Percentiles rank a stretch among this genome's conserved stretches.
phyloP scores from a whole-genome alignment of 2,329 filamentous ascomycete genomes.

The Colletotrichum theobromicola region DNA sequence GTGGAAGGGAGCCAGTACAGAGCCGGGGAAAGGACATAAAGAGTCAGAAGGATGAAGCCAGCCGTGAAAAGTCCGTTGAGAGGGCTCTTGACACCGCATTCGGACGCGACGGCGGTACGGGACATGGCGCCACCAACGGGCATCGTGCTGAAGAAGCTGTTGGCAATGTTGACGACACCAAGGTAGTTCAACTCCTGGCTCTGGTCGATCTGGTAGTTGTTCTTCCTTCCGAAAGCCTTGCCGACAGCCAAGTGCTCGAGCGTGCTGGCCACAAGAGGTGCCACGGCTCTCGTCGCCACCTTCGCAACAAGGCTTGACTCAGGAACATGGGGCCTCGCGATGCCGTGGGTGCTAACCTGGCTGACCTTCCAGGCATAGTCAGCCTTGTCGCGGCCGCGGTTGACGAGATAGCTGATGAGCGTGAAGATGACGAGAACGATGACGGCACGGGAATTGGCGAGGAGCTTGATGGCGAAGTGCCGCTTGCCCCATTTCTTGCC shows the following conservation, averaged over 20 bases:
- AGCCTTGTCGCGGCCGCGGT: slow-evolving; percentile 51
- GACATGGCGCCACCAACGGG: slow-evolving; percentile 71
- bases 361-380: slow-evolving; percentile 63
- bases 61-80: slow-evolving; percentile 66
- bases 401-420: slow-evolving; percentile 67
- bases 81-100: slow-evolving; percentile 66
- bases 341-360: slow-evolving; percentile 60
- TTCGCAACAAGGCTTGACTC: slow-evolving; percentile 32
- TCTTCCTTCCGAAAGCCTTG: slow-evolving; percentile 66
- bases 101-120: slow-evolving; percentile 70
- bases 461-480: slow-evolving; percentile 61
- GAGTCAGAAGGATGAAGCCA: slow-evolving; percentile 64
- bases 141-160: slow-evolving; percentile 70
- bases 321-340: slow-evolving; percentile 54
- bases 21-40: slow-evolving; percentile 65
- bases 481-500: slow-evolving; percentile 66
- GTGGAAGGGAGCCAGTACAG: slow-evolving; percentile 73
- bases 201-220: slow-evolving; percentile 68
- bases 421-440: slow-evolving; percentile 67
- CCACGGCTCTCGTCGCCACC: slow-evolving; percentile 59
- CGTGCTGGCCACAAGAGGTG: slow-evolving; percentile 65
- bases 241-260: slow-evolving; percentile 71
- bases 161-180: slow-evolving; percentile 67
- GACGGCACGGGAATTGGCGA: slow-evolving; percentile 66
- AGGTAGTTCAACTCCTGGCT: slow-evolving; percentile 71